These are phyloP conservation scores for Lichtheimia ramosa DNA, from an alignment of 371 early-diverging fungal genomes.

Conservation along the genomic window DNA sequence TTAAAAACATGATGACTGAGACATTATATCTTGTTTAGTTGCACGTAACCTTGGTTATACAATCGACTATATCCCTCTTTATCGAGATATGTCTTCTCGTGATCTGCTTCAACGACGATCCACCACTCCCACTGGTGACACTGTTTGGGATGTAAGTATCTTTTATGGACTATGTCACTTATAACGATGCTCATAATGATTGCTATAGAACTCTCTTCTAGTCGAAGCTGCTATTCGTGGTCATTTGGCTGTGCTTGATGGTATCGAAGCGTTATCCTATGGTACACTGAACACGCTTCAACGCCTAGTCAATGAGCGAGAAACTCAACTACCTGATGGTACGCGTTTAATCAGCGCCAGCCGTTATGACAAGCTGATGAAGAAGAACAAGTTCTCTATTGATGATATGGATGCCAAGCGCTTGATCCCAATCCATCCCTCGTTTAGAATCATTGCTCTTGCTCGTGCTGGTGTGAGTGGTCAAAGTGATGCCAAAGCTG, in stretches of 20 bases:
- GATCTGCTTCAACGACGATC: conserved; percentile 82
- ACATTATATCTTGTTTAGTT: conserved; percentile 21
- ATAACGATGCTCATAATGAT: neutral
- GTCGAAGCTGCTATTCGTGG: conserved; percentile 79
- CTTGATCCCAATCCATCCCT: conserved; percentile 68
- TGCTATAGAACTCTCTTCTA: conserved; percentile 57
- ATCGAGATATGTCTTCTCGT: conserved; percentile 84
- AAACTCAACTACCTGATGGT: conserved; percentile 76
- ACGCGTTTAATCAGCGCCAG: conserved; percentile 58
- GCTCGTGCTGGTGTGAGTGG: conserved; percentile 61
- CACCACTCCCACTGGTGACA: conserved; percentile 74
- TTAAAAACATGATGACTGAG: neutral
- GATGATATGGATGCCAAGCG: conserved; percentile 51
- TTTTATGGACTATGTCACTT: neutral
- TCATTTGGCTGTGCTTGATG: conserved; percentile 74
- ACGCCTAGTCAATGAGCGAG: conserved; percentile 71
- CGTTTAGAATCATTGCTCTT: conserved; percentile 78
- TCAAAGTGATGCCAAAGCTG: conserved; percentile 46
- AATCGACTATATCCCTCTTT: conserved; percentile 73
- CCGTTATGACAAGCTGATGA: conserved; percentile 61
- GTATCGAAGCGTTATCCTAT: conserved; percentile 71
- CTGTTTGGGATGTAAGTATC: conserved; percentile 59
- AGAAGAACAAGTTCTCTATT: conserved; percentile 40
- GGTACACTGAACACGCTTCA: conserved; percentile 74
- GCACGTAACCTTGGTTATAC: conserved; percentile 70